Percentiles rank a stretch among this genome's conserved stretches.
These are phyloP conservation scores for Posidonia oceanica DNA, from an alignment of 116 monocot genomes.

Conservation along the genomic window DNA sequence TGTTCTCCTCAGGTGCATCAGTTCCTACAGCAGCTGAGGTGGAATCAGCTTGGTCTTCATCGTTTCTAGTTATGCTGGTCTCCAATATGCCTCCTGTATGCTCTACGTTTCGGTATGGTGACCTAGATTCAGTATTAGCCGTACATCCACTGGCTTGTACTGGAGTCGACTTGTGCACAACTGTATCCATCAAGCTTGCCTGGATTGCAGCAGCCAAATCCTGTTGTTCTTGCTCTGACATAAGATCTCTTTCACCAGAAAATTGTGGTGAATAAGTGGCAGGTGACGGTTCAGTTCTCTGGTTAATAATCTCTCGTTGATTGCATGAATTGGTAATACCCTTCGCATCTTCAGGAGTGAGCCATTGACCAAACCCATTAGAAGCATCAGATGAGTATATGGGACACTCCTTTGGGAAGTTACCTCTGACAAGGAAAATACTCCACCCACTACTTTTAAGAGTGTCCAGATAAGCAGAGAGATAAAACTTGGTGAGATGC, in stretches of 20 bases:
- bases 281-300: neutral
- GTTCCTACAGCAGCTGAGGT: neutral
- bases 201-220: constrained; percentile 61
- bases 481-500: constrained; percentile 85
- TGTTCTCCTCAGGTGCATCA: neutral
- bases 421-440: constrained; percentile 80
- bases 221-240: constrained; percentile 58
- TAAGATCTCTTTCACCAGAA: constrained; percentile 20
- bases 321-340: constrained; percentile 68
- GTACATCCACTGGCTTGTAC: neutral
- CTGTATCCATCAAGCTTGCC: constrained; percentile 37
- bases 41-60: constrained; percentile 4
- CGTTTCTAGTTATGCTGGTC: neutral
- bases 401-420: constrained; percentile 81
- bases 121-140: neutral
- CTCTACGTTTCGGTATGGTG: constrained; percentile 1
- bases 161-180: constrained; percentile 1
- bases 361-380: constrained; percentile 78
- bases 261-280: constrained; percentile 4
- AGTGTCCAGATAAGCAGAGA: constrained; percentile 76
- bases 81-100: neutral
- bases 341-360: constrained; percentile 80
- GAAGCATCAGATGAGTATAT: constrained; percentile 45
- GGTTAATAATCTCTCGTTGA: constrained; percentile 15
- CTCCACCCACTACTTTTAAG: constrained; percentile 80